These are phyloP conservation scores for Sordariomycetes sp. DNA, from an alignment of 2,329 filamentous ascomycete genomes.

Conservation along the genomic window DNA sequence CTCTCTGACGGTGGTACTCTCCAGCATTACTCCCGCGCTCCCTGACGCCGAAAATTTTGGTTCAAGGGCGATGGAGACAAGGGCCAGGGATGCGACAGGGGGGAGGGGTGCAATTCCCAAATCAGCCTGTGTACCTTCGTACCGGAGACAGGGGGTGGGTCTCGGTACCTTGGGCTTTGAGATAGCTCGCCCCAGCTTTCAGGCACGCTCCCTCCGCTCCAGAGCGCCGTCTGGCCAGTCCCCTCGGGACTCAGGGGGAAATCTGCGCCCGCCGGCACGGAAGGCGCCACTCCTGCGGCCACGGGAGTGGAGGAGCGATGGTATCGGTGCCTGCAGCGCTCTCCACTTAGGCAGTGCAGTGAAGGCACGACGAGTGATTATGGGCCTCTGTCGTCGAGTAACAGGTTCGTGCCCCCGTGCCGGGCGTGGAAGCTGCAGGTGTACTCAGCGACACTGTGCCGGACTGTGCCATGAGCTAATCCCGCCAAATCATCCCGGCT, in stretches of 20 bases:
- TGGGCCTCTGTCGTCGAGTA: background rate
- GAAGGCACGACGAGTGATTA: too few relatives aligned
- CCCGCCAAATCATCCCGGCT: background rate
- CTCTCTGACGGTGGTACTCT: background rate
- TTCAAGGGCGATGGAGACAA: conserved; percentile 1
- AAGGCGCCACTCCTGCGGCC: background rate
- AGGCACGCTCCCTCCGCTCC: background rate
- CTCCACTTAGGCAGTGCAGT: too few relatives aligned
- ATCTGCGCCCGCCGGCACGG: background rate
- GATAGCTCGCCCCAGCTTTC: background rate
- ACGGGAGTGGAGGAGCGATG: background rate
- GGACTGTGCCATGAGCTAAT: background rate
- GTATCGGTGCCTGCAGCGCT: background rate
- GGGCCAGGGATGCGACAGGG: background rate
- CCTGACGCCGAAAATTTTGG: conserved; percentile 2
- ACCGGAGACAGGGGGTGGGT: background rate
- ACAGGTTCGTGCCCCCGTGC: background rate
- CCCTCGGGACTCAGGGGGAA: background rate
- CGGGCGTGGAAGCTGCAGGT: background rate
- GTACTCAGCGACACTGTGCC: background rate
- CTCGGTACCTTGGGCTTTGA: background rate
- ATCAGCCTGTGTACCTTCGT: background rate
- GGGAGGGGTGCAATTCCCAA: background rate
- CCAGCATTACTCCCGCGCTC: background rate
- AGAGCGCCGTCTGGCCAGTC: background rate